phyloP scores from a whole-genome alignment of 2,329 filamentous ascomycete genomes.

The Fusarium globosum region DNA sequence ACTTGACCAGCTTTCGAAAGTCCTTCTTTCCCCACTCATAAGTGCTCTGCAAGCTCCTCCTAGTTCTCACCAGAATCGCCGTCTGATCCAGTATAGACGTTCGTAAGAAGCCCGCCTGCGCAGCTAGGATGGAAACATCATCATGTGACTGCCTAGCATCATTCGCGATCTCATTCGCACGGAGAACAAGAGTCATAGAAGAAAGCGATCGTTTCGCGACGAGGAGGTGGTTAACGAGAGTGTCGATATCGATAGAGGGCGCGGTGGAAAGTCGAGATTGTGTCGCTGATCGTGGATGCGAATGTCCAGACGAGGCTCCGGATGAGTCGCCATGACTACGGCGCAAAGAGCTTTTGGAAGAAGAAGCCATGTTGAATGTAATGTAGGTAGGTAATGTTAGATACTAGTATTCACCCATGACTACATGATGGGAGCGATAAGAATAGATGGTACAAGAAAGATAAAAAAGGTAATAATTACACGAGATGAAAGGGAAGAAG shows the following conservation, averaged over 20 bases:
- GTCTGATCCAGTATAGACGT: slow-evolving; percentile 69
- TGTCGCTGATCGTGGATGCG: slow-evolving; percentile 43
- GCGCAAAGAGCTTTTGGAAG: slow-evolving; percentile 48
- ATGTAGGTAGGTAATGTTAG: not conserved
- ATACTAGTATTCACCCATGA: slow-evolving; percentile 23
- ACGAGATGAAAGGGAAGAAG: slow-evolving; percentile 11
- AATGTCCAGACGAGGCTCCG: slow-evolving; percentile 49
- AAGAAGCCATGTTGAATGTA: slow-evolving; percentile 49
- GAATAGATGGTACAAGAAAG: slow-evolving; percentile 8
- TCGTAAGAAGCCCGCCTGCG: slow-evolving; percentile 75
- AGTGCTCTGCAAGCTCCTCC: slow-evolving; percentile 63
- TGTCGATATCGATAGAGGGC: slow-evolving; percentile 67
- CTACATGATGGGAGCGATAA: slow-evolving; percentile 39
- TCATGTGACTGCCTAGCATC: slow-evolving; percentile 80
- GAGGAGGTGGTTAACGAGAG: slow-evolving; percentile 84
- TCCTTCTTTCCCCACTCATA: slow-evolving; percentile 69
- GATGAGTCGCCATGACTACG: slow-evolving; percentile 52
- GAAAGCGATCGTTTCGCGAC: slow-evolving; percentile 88
- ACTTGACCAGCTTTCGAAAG: slow-evolving; percentile 70
- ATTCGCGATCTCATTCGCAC: slow-evolving; percentile 87
- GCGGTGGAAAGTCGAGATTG: slow-evolving; percentile 44
- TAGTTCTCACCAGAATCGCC: slow-evolving; percentile 62
- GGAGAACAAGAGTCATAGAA: slow-evolving; percentile 83
- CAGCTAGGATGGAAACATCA: slow-evolving; percentile 78
- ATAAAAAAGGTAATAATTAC: not conserved